phyloP scores from a whole-genome alignment of 768 basidiomycete species.

The Mrakia blollopis region DNA sequence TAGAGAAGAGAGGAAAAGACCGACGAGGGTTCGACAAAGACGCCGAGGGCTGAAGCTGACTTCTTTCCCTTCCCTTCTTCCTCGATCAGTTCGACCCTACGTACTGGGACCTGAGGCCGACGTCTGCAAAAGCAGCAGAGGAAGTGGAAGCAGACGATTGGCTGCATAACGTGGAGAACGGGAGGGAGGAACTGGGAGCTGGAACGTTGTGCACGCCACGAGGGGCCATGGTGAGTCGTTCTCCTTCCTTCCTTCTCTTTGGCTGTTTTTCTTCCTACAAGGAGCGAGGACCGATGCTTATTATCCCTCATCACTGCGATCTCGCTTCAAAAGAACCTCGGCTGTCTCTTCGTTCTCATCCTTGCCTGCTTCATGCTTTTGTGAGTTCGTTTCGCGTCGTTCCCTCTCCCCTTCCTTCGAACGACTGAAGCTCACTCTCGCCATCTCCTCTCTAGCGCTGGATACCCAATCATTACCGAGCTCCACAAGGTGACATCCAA shows the following conservation, averaged over 20 bases:
- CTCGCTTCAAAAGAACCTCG: constrained; percentile 51
- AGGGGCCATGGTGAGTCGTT: constrained; percentile 51
- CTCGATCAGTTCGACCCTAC: constrained; percentile 11
- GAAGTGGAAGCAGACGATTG: constrained; percentile 43
- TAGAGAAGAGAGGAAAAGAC: background rate
- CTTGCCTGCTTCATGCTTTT: constrained; percentile 50
- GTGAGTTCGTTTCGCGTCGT: constrained; percentile 49
- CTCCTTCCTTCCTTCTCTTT: background rate
- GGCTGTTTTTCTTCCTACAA: too few relatives aligned
- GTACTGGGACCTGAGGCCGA: background rate
- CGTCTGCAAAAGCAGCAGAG: constrained; percentile 29
- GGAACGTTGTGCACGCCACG: constrained; percentile 62
- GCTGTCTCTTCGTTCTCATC: constrained; percentile 62
- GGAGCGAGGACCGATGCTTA: too few relatives aligned
- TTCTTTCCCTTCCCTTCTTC: background rate
- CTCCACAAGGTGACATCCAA: constrained; percentile 41
- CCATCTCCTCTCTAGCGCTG: constrained; percentile 48
- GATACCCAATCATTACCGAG: constrained; percentile 74
- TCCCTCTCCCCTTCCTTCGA: constrained; percentile 36
- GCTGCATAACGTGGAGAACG: constrained; percentile 45
- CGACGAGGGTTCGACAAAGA: background rate
- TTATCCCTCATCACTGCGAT: too few relatives aligned
- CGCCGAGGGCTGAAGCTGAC: constrained; percentile 11
- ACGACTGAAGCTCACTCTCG: background rate
- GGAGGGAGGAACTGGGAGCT: background rate